Conservation (phyloP, 1,284 basidiomycete genomes). For the Leccinum cinnamomeum region DNA sequence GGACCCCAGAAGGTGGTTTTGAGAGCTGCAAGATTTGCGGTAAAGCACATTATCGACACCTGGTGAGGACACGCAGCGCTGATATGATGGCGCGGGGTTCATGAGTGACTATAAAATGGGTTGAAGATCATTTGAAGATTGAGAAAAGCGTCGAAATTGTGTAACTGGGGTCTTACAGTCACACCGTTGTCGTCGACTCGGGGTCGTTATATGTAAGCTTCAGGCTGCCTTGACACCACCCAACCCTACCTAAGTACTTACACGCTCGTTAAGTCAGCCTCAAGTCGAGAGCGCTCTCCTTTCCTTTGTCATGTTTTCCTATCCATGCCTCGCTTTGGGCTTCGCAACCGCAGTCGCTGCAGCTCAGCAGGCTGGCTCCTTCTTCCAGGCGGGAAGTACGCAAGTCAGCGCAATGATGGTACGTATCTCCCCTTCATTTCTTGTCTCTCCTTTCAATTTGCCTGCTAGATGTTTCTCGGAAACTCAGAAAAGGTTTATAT, state of each 20-base stretch:
- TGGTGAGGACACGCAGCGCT: background rate
- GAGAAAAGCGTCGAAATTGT: background rate
- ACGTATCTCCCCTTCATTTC: slow-evolving; percentile 15
- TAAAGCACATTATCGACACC: background rate
- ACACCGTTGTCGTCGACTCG: background rate
- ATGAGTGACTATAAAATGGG: background rate
- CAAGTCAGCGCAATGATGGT: slow-evolving; percentile 69
- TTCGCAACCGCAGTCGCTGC: slow-evolving; percentile 38
- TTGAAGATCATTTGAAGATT: background rate
- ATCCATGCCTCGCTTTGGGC: slow-evolving; percentile 36
- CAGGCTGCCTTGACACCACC: background rate
- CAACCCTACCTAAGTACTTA: background rate
- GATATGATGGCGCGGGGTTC: background rate
- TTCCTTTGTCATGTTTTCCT: slow-evolving; percentile 29
- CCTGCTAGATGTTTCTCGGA: slow-evolving; percentile 53
- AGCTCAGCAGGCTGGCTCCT: slow-evolving; percentile 39
- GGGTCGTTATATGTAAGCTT: no score
- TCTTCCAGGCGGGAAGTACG: slow-evolving; percentile 53
- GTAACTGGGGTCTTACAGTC: slow-evolving; percentile 1
- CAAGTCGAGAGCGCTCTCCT: background rate
- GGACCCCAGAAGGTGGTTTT: slow-evolving; percentile 2
- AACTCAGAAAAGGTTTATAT: slow-evolving; percentile 50
- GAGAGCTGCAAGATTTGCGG: background rate
- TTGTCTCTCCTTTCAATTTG: slow-evolving; percentile 1
- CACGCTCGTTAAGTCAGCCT: slow-evolving; percentile 19